Evolutionary conservation across 768 basidiomycete genomes (phyloP), one percentile per base, ranked within the genome.

Genomic region (Tephrocybe sp.): DNA sequence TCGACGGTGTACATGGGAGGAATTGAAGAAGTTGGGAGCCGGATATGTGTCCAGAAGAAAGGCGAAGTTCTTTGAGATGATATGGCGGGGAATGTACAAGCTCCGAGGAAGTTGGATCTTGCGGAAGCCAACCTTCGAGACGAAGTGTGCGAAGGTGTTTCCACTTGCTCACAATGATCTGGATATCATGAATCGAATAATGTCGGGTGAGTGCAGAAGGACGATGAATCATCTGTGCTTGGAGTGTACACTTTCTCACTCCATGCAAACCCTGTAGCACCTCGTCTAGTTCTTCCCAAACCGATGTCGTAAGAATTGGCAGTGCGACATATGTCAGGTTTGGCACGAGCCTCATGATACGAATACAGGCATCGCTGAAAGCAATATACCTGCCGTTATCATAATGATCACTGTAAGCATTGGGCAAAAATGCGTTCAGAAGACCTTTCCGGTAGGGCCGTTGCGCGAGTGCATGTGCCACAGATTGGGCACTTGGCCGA

Each of bases 21-120:
- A 49, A 49, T n/a, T 33, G 40, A 13, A 42, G 31, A 3, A 49
- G 16, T 23, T 49, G 48, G n/a, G 25, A 16, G 10, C 48, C 41
- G 12, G 18, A 25, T 9, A 49, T 5, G n/a, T 34, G 12, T 8
- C 48, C 41, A 18, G 23, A 16, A 12, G 25, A 21, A 8, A 49
- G 48, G 19, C 41, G 33, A 19, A 43, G 41, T 31, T 49, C 48
- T 29, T 42, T 49, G 22, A 49, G 48, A 11, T 30, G n/a, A 22
- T 49, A 49, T 10, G 19, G 2, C 30, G 36, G 48, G 1, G 8
- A 12, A 15, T 11, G 19, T 18, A 49, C 33, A 13, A n/a, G 15
- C 7, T 22, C n/a, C 5, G 40, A 34, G 4, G 30, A 12, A 36
- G 41, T 19, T 15, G 18, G 24, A 21, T 30, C 43, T n/a, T 16